A percentile compares a stretch with the other conserved stretches of the same genome.
phyloP scores from a whole-genome alignment of 306 rosid genomes.

The Rosa lucieae region DNA sequence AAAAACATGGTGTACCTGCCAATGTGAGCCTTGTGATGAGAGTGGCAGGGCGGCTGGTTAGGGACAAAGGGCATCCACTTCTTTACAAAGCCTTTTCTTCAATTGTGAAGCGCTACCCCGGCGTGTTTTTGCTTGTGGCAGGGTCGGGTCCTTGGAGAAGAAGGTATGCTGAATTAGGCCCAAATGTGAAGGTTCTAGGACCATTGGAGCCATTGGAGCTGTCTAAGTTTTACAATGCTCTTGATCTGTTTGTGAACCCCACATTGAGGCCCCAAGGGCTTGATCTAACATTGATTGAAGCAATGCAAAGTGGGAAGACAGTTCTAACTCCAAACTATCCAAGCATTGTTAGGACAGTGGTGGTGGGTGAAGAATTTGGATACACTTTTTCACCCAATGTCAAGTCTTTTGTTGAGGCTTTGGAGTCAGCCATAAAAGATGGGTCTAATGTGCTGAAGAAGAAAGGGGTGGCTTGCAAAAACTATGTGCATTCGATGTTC shows the following conservation, averaged over 20 bases:
- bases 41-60: constrained; percentile 33
- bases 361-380: constrained; percentile 26
- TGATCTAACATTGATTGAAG: constrained; percentile 31
- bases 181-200: constrained; percentile 34
- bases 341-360: constrained; percentile 34
- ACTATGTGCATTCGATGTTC: constrained; percentile 29
- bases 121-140: constrained; percentile 24
- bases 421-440: constrained; percentile 26
- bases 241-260: constrained; percentile 33
- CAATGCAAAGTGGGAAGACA: constrained; percentile 31
- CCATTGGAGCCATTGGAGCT: constrained; percentile 26
- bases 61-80: constrained; percentile 35
- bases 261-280: constrained; percentile 38
- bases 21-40: constrained; percentile 33
- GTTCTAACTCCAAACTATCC: constrained; percentile 31
- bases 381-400: constrained; percentile 34
- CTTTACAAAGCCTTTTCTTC: constrained; percentile 28
- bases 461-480: constrained; percentile 32
- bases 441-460: constrained; percentile 30
- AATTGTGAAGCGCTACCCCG: constrained; percentile 10
- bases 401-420: constrained; percentile 24
- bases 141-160: constrained; percentile 35
- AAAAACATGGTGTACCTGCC: constrained; percentile 19
- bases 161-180: constrained; percentile 31
- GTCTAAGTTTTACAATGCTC: constrained; percentile 26